Evolutionary conservation across 164 flowering plant species (phyloP), one percentile per base, ranked within the genome.

Genomic region (Magnolia changhungtana): DNA sequence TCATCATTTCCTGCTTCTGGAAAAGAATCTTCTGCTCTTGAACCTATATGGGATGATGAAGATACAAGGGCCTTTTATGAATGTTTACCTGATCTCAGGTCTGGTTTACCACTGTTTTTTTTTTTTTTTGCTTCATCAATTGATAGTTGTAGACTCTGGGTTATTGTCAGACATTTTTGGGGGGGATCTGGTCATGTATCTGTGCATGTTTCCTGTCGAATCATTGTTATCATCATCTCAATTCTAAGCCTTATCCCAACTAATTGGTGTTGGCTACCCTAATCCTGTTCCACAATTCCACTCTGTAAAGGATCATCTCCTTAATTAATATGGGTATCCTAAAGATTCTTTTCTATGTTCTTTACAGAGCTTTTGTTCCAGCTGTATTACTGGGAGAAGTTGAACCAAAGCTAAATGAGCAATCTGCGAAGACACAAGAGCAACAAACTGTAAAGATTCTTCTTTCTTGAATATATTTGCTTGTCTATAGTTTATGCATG

Each of bases 1-100:
- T 82, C 82, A 72, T 85, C 89, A 63, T 88, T 94, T 78, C 83
- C 93, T 80, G 87, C 87, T 81, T 75, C 85, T 79, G 92, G 88
- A 50, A 96, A 92, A 83, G 99, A 96, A 71, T 77, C 90, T 80
- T 85, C 97, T 72, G 82, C 74, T 67, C 71, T 85, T 52, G 99
- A 94, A 86, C 88, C 98, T 74, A 72, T 94, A 31, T 96, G 99
- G 99, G 99, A 96, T 83, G 99, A 96, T 81, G 98, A 96, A 82
- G 98, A 96, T 80, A 92, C 97, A 13, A 89, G 90, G 82, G 90
- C 96, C 49, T 96, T 96, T 81, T 96, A 96, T 84, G 99, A 96
- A 78, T 88, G 93, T 86, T 85, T 96, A 78, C 98, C 99, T 2
- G 98, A 96, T 87, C 93, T 96, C 77, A 96, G 99, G 99, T 94